Evolutionary conservation across 106 monocot genomes (phyloP).

Genomic region (Platanthera zijinensis): DNA sequence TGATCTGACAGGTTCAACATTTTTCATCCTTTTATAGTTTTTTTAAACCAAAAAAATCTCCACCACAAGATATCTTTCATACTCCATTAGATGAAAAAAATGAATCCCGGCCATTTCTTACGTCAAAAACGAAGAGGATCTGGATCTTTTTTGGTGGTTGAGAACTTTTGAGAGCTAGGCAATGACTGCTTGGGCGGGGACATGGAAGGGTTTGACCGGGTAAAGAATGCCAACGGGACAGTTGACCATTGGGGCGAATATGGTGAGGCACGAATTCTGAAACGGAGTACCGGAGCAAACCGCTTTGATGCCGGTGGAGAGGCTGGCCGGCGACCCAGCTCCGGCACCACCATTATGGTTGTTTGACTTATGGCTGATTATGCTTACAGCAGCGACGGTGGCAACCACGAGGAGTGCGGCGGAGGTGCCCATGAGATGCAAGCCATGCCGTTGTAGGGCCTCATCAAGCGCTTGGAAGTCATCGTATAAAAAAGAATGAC

Average conservation of each 20-base stretch:
- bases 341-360: neutral
- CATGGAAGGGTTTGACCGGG: slow-evolving; percentile 3
- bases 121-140: too few species aligned
- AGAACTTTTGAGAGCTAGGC: slow-evolving; percentile 3
- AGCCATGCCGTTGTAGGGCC: neutral
- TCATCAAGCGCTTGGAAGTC: neutral
- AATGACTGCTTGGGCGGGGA: slow-evolving; percentile 1
- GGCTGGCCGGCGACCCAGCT: neutral
- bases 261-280: slow-evolving; percentile 4
- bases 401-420: neutral
- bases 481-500: neutral
- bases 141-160: too few species aligned
- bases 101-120: too few species aligned
- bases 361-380: neutral
- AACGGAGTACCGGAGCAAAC: neutral
- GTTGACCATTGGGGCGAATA: neutral
- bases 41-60: too few species aligned
- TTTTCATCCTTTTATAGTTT: too few species aligned
- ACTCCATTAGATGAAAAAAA: too few species aligned
- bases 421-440: slow-evolving; percentile 7
- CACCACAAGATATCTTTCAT: too few species aligned
- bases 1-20: too few species aligned
- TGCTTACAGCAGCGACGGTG: neutral
- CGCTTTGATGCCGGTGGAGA: slow-evolving; percentile 11
- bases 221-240: neutral